Base-by-base conservation (phyloP, 805 yeast genomes). In the Metschnikowia reukaufii region DNA sequence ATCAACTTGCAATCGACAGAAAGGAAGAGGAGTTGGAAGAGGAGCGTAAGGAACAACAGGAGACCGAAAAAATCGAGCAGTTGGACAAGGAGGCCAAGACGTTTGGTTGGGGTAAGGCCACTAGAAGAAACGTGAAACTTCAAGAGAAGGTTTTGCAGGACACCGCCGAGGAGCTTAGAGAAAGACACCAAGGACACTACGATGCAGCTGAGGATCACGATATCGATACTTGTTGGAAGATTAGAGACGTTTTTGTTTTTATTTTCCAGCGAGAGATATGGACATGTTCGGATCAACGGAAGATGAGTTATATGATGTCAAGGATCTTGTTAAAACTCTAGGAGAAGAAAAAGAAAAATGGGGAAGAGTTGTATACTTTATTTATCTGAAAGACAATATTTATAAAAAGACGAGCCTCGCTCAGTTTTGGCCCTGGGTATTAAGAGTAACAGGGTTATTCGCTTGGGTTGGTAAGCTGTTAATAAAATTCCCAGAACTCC, bases 41-140 rank as follows among this genome's bases (percentile, higher is more conserved):
- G 12, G 68, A 64, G 21, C 58, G 60, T 27, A 72, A 67, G 19
- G 67, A 62, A 23, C 58, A 62, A 30, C 36, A 49, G 36, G 40
- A 37, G 31, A 39, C 39, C 16, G 74, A 68, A 25, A 64, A 71
- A 39, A 63, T 70, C 36, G 68, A 68, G 34, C 46, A 54, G 41
- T 61, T 72, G 53, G 59, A 63, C 36, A 40, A 54, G 10, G 74
- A 70, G 54, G 81, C 81, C 30, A 61, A 68, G 32, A 53, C 73
- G 4, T 86, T 86, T 72, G 92, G 94, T 23, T 86, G 90, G 89
- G 94, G 94, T 45, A 86, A 86, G 62, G 76, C 76, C 59, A 85
- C 91, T 5, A 78, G 91, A 70, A 71, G 72, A 53, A 73, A 72
- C 48, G 80, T 79, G 35, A 77, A 79, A 44, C 70, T 72, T 49